A percentile compares a stretch with the other conserved stretches of the same genome.
Conservation (phyloP, 129 eudicot species). For the Pseudognaphalium luteoalbum region DNA sequence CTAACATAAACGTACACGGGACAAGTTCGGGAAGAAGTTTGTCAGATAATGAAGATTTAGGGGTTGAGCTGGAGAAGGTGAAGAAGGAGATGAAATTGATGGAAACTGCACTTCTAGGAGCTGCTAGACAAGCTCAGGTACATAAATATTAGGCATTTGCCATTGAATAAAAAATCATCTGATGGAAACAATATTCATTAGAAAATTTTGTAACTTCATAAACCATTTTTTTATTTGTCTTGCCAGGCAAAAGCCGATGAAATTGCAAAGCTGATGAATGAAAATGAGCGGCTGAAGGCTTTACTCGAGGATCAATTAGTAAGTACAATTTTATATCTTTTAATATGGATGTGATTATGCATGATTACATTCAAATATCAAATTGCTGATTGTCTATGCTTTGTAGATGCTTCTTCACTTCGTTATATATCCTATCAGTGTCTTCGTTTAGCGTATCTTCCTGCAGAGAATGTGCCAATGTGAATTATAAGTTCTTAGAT, state of each 20-base stretch:
- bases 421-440: neutral
- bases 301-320: slow-evolving; percentile 74
- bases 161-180: neutral
- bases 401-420: neutral
- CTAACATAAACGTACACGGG: slow-evolving; percentile 29
- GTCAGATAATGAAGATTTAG: slow-evolving; percentile 38
- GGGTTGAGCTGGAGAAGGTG: slow-evolving; percentile 73
- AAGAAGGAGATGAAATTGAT: slow-evolving; percentile 89
- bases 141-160: neutral
- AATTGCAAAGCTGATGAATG: slow-evolving; percentile 85
- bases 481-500: neutral
- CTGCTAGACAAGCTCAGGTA: slow-evolving; percentile 95
- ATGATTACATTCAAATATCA: neutral
- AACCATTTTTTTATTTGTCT: neutral
- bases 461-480: neutral
- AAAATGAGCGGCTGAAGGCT: slow-evolving; percentile 87
- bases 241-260: slow-evolving; percentile 96
- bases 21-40: slow-evolving; percentile 42
- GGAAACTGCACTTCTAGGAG: slow-evolving; percentile 91
- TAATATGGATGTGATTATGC: slow-evolving; percentile 11
- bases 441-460: neutral
- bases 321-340: slow-evolving; percentile 30
- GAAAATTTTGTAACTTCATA: neutral
- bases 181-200: neutral
- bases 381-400: neutral